Evolutionary conservation across 805 yeast species (phyloP), one percentile per base, ranked within the genome.

Genomic region (Monosporozyma yasuniensis): DNA sequence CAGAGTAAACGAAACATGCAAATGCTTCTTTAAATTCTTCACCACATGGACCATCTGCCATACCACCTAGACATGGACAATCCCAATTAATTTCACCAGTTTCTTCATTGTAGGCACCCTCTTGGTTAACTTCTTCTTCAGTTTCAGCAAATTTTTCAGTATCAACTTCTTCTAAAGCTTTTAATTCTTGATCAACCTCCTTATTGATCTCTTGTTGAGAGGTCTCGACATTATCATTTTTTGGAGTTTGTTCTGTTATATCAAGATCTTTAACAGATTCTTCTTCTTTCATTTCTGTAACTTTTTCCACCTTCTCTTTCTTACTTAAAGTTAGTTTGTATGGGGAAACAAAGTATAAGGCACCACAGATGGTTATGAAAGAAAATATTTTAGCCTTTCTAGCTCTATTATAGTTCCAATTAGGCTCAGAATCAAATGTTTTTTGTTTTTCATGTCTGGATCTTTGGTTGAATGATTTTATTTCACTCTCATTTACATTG

Each of bases 41-140:
- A 52, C 99, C 99, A 72, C 99, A 93, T 50, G 99, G 99, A 0
- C 99, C 99, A 57, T 90, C 76, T 32, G 99, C 99, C 99, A 91
- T 91, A 46, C 99, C 99, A 39, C 99, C 99, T 48, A 93, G 74
- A 71, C 99, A 93, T 14, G 98, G 97, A 69, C 99, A 91, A 65
- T 93, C 98, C 99, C 99, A 93, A 79, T 93, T 93, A 71, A 93
- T 93, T 67, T 91, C 98, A 32, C 99, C 99, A 4, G 99, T 93
- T 61, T 87, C 96, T 35, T 97, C 97, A 72, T 91, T 80, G 70
- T 80, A 91, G 3, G 98, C 96, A 37, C 88, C 85, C 53, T 74
- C 70, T 54, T 27, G n/a, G 19, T 70, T 69, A 42, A 69, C 76
- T 42, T 70, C 73, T 39, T 63, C 68, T 46, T 93, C 93, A 47